phyloP scores from a whole-genome alignment of 2,329 filamentous ascomycete genomes.

The Trichoderma endophyticum region DNA sequence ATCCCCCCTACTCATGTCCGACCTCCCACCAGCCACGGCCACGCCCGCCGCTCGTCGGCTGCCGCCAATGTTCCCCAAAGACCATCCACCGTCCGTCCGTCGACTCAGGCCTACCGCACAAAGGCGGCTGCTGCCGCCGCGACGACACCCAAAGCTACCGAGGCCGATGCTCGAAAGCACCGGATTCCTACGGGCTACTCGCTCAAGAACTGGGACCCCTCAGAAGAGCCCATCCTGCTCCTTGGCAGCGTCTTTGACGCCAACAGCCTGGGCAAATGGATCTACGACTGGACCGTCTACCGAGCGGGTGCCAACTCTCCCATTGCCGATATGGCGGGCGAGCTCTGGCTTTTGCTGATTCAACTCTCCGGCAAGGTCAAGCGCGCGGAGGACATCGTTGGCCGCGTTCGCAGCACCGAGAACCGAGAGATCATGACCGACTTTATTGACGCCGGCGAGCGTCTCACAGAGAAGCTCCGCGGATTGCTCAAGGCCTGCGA shows the following conservation, averaged over 20 bases:
- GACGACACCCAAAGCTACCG: conserved; percentile 50
- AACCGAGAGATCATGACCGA: conserved; percentile 81
- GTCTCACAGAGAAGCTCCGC: conserved; percentile 80
- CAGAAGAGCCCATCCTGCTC: conserved; percentile 88
- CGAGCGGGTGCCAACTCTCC: conserved; percentile 77
- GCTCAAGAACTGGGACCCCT: conserved; percentile 97
- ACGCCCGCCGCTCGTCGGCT: conserved; percentile 48
- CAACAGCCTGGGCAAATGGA: conserved; percentile 97
- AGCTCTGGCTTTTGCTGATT: conserved; percentile 92
- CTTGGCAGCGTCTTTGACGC: conserved; percentile 95
- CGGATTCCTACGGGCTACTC: conserved; percentile 87
- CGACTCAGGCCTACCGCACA: conserved; percentile 28
- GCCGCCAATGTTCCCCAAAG: conserved; percentile 45
- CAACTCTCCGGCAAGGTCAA: conserved; percentile 93
- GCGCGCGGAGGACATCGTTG: conserved; percentile 75
- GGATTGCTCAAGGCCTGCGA: conserved; percentile 88
- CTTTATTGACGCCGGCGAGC: conserved; percentile 85
- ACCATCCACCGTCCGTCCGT: conserved; percentile 50
- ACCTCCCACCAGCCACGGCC: conserved; percentile 42
- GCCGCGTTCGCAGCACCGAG: conserved; percentile 67
- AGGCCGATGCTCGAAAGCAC: conserved; percentile 59
- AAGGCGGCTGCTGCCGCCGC: conserved; percentile 30
- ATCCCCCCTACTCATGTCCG: conserved; percentile 31
- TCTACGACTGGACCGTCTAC: conserved; percentile 98
- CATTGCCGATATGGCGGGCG: conserved; percentile 86